Evolutionary conservation across 345 rosid genomes (phyloP).

Genomic region (Salix arbutifolia): DNA sequence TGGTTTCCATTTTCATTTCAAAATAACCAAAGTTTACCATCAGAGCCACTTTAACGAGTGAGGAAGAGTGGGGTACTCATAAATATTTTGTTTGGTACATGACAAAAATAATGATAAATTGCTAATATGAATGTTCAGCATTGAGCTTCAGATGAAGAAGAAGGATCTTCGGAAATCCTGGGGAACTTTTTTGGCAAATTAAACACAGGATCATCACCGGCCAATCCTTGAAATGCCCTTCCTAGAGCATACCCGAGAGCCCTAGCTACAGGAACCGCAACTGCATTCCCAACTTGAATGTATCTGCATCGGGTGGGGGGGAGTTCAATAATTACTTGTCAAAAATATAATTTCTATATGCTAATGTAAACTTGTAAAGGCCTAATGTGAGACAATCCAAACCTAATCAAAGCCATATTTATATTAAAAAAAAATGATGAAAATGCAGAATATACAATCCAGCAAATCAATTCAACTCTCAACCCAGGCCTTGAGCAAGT

Average conservation of each 20-base stretch:
- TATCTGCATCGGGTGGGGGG: constrained; percentile 34
- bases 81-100: background rate
- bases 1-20: background rate
- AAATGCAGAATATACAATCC: too few species aligned
- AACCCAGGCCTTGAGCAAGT: too few species aligned
- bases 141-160: background rate
- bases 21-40: background rate
- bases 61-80: background rate
- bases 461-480: too few species aligned
- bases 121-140: background rate
- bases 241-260: constrained; percentile 61
- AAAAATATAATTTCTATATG: background rate
- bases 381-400: too few species aligned
- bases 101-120: background rate
- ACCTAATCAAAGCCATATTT: too few species aligned
- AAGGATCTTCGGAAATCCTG: background rate
- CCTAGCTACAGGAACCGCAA: constrained; percentile 66
- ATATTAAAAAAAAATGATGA: too few species aligned
- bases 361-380: too few species aligned
- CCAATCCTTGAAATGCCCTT: constrained; percentile 31
- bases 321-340: background rate
- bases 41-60: background rate
- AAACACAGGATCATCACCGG: constrained; percentile 27
- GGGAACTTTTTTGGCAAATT: constrained; percentile 40
- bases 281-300: constrained; percentile 75